A percentile compares a stretch with the other conserved stretches of the same genome.
These are phyloP conservation scores for Westerdykella sp. DNA, from an alignment of 2,329 filamentous ascomycete genomes.

Conservation along the genomic window DNA sequence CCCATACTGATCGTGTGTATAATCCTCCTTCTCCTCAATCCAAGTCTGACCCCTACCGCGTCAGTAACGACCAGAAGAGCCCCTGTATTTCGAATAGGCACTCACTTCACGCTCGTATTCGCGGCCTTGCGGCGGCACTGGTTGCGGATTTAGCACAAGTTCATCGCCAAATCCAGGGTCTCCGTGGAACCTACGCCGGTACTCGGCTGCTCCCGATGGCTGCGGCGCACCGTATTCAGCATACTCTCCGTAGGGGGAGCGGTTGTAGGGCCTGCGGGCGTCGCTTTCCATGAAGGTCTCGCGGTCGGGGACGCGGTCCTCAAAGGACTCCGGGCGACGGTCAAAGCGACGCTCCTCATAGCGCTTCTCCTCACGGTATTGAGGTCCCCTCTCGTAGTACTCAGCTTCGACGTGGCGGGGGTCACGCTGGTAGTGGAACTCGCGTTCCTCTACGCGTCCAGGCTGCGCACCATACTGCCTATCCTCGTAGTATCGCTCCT, in stretches of 20 bases:
- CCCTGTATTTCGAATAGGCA: constrained; percentile 1
- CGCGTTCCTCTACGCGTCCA: constrained; percentile 14
- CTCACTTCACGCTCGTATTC: constrained; percentile 32
- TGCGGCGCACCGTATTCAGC: constrained; percentile 29
- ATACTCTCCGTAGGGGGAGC: constrained; percentile 19
- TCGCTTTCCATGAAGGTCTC: constrained; percentile 31
- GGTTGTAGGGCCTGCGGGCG: constrained; percentile 7
- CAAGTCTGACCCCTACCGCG: constrained; percentile 20
- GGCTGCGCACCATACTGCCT: constrained; percentile 5
- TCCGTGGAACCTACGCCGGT: constrained; percentile 29
- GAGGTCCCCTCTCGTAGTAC: constrained; percentile 18
- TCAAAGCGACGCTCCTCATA: constrained; percentile 21
- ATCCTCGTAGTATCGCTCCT: constrained; percentile 7
- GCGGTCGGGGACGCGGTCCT: constrained; percentile 33
- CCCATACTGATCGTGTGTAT: constrained; percentile 31
- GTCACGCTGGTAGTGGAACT: constrained; percentile 18
- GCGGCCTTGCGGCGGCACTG: constrained; percentile 25
- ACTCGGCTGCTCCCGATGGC: constrained; percentile 23
- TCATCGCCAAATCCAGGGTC: constrained; percentile 35
- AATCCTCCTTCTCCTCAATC: constrained; percentile 35
- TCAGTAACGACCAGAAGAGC: constrained; percentile 2
- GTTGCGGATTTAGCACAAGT: constrained; percentile 34
- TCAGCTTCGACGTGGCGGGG: constrained; percentile 17
- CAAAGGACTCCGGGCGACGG: constrained; percentile 29
- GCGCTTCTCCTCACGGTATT: constrained; percentile 16